Conservation (phyloP, 805 yeast genomes). For the Candida boidinii region DNA sequence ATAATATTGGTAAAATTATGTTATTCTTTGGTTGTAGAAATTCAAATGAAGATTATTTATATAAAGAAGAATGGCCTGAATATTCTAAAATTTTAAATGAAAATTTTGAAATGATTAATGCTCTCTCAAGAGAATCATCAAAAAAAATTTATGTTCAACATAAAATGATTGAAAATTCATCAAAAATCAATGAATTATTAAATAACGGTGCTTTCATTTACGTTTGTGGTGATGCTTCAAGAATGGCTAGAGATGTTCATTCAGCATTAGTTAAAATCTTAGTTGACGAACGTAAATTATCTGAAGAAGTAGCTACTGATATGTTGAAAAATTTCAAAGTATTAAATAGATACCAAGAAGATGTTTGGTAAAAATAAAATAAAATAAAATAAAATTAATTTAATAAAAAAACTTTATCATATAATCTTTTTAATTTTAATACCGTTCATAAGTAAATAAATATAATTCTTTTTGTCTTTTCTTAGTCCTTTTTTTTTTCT, state of each 20-base stretch:
- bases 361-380: slow-evolving; percentile 94
- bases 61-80: slow-evolving; percentile 88
- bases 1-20: slow-evolving; percentile 59
- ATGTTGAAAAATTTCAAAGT: slow-evolving; percentile 71
- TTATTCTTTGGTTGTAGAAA: slow-evolving; percentile 86
- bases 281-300: slow-evolving; percentile 50
- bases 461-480: no score
- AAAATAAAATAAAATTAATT: no score
- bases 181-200: slow-evolving; percentile 47
- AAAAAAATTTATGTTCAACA: slow-evolving; percentile 83
- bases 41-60: slow-evolving; percentile 71
- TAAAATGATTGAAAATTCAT: slow-evolving; percentile 45
- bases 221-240: slow-evolving; percentile 89
- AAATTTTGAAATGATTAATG: slow-evolving; percentile 65
- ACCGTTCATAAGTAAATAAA: no score
- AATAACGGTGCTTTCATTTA: slow-evolving; percentile 75
- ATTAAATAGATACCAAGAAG: slow-evolving; percentile 90
- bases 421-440: no score
- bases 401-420: no score
- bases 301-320: slow-evolving; percentile 64
- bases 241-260: slow-evolving; percentile 94
- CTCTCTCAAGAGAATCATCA: slow-evolving; percentile 75
- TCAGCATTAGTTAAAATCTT: slow-evolving; percentile 58
- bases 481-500: no score
- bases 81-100: slow-evolving; percentile 54